These are phyloP conservation scores for Purshia tridentata DNA, from an alignment of 306 rosid genomes.

Conservation along the genomic window DNA sequence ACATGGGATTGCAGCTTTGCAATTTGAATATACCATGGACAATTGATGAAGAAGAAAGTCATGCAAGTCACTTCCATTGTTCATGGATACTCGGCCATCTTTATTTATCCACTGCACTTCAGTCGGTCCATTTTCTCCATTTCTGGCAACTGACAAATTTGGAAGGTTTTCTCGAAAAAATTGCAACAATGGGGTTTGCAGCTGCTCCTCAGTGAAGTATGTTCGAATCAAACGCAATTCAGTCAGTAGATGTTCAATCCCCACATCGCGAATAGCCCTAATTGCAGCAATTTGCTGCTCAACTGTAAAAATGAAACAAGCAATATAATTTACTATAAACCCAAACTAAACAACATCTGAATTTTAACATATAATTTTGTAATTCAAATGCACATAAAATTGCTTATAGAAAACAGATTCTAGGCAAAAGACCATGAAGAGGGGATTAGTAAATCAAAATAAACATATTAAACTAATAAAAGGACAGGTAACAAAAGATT, in stretches of 20 bases:
- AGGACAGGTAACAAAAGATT: too few relatives aligned
- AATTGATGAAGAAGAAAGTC: slow-evolving; percentile 51
- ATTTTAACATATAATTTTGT: not conserved
- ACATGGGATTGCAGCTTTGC: slow-evolving; percentile 43
- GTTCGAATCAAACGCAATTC: slow-evolving; percentile 62
- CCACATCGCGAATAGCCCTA: slow-evolving; percentile 49
- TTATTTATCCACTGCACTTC: slow-evolving; percentile 33
- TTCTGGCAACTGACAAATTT: slow-evolving; percentile 38
- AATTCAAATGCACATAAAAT: not conserved
- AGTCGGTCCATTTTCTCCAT: slow-evolving; percentile 28
- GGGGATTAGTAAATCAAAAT: too few relatives aligned
- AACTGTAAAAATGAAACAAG: slow-evolving; percentile 28
- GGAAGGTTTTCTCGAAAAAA: slow-evolving; percentile 52
- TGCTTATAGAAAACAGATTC: not conserved
- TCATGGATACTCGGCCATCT: slow-evolving; percentile 24
- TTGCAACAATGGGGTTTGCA: slow-evolving; percentile 42
- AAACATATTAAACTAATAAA: too few relatives aligned
- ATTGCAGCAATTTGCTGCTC: slow-evolving; percentile 62
- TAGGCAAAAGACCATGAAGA: too few relatives aligned
- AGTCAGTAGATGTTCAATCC: slow-evolving; percentile 33
- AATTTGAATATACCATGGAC: slow-evolving; percentile 56
- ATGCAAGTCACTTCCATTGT: slow-evolving; percentile 33
- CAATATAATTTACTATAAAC: not conserved
- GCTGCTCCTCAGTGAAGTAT: slow-evolving; percentile 48
- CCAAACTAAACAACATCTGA: not conserved